Percentiles rank a stretch among this genome's conserved stretches.
These are phyloP conservation scores for Zea mays DNA, from an alignment of 176 grass and related monocot genomes.

Conservation along the genomic window DNA sequence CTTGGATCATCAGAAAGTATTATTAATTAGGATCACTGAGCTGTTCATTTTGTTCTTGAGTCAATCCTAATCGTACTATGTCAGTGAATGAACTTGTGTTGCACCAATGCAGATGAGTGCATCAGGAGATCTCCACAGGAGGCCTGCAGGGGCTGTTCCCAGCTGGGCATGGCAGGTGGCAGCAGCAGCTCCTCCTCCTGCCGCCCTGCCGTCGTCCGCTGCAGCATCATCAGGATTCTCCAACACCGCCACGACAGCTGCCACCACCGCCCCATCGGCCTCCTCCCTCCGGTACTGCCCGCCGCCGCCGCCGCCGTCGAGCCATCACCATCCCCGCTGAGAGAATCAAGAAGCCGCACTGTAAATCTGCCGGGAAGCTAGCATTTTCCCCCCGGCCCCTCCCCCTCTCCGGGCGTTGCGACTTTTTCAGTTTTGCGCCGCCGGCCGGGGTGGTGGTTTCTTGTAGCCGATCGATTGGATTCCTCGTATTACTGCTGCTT, in stretches of 20 bases:
- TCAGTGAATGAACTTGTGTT: slow-evolving; percentile 22
- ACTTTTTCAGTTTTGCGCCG: slow-evolving; percentile 37
- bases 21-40: neutral
- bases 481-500: slow-evolving; percentile 20
- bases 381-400: slow-evolving; percentile 18
- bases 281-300: slow-evolving; percentile 38
- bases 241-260: slow-evolving; percentile 44
- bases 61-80: neutral
- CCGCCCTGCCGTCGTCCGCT: slow-evolving; percentile 39
- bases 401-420: slow-evolving; percentile 25
- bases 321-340: slow-evolving; percentile 25
- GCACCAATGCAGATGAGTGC: slow-evolving; percentile 42
- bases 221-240: slow-evolving; percentile 99
- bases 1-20: neutral
- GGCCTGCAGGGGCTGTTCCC: slow-evolving; percentile 39
- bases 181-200: slow-evolving; percentile 19
- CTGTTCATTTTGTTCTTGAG: neutral
- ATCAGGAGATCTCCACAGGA: slow-evolving; percentile 59
- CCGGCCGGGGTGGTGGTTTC: slow-evolving; percentile 38
- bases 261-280: slow-evolving; percentile 31
- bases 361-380: slow-evolving; percentile 47
- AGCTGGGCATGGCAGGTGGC: slow-evolving; percentile 60
- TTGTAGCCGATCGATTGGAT: slow-evolving; percentile 44
- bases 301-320: slow-evolving; percentile 37
- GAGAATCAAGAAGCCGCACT: slow-evolving; percentile 42